phyloP scores from a whole-genome alignment of 495 filamentous ascomycete species.

The Cenococcum geophilum region DNA sequence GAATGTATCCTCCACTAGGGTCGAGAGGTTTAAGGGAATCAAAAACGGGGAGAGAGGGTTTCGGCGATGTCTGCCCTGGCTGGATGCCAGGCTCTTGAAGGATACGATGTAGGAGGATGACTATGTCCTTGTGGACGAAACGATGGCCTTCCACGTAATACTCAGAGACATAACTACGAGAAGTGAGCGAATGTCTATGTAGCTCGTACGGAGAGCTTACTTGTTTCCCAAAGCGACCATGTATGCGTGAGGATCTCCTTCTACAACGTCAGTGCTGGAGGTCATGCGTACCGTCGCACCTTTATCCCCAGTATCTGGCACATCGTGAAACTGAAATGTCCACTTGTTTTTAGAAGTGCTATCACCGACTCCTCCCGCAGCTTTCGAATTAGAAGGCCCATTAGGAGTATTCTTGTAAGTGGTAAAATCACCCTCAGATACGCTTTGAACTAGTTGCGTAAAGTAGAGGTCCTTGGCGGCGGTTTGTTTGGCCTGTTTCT shows the following conservation, averaged over 20 bases:
- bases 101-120: slow-evolving; percentile 39
- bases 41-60: slow-evolving; percentile 44
- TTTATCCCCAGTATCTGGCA: slow-evolving; percentile 42
- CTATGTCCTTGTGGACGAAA: slow-evolving; percentile 43
- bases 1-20: slow-evolving; percentile 35
- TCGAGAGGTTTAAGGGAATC: slow-evolving; percentile 34
- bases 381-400: background rate
- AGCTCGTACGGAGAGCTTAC: slow-evolving; percentile 30
- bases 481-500: slow-evolving; percentile 22
- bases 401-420: slow-evolving; percentile 9
- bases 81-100: slow-evolving; percentile 20
- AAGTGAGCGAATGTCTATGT: slow-evolving; percentile 13
- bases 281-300: slow-evolving; percentile 38
- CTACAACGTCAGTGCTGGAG: slow-evolving; percentile 34
- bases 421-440: slow-evolving; percentile 33
- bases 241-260: slow-evolving; percentile 41
- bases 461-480: slow-evolving; percentile 39
- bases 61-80: slow-evolving; percentile 19
- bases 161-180: slow-evolving; percentile 40
- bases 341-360: slow-evolving; percentile 25
- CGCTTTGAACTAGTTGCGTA: slow-evolving; percentile 37
- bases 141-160: slow-evolving; percentile 42
- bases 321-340: slow-evolving; percentile 41
- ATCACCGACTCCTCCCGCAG: background rate
- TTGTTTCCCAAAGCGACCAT: slow-evolving; percentile 41